Conservation (phyloP, 371 early-diverging fungal species). For the Mortierella sp. region DNA sequence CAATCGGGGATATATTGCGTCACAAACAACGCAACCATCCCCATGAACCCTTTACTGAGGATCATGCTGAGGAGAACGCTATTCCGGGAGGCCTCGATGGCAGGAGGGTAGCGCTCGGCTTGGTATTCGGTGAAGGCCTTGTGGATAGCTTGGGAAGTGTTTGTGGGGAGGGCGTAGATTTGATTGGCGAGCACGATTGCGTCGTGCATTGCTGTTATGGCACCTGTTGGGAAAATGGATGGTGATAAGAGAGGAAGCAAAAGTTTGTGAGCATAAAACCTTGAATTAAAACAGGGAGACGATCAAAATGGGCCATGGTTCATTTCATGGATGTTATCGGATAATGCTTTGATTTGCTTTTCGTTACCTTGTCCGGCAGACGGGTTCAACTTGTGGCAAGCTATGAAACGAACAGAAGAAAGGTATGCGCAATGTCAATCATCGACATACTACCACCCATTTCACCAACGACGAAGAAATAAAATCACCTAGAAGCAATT, state of each 20-base stretch:
- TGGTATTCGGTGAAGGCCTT: background rate
- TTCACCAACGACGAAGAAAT: background rate
- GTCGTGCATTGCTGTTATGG: background rate
- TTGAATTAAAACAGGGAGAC: background rate
- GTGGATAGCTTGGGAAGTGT: background rate
- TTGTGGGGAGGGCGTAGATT: background rate
- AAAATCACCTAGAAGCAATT: background rate
- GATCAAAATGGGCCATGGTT: background rate
- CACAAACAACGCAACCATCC: background rate
- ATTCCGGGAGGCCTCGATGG: background rate
- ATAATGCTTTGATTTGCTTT: background rate
- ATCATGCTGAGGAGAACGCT: background rate
- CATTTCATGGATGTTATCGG: background rate
- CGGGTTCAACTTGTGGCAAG: slow-evolving; percentile 3
- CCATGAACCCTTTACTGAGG: background rate
- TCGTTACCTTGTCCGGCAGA: background rate
- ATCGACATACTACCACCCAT: background rate
- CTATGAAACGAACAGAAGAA: background rate
- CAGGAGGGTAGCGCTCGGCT: background rate
- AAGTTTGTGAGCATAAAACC: background rate
- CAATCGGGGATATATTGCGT: background rate
- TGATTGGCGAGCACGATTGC: slow-evolving; percentile 2
- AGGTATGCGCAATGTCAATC: no score
- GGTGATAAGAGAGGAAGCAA: background rate
- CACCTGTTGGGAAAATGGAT: background rate